Conservation (phyloP, 2,329 filamentous ascomycete species). For the Domatiomyces globalis region DNA sequence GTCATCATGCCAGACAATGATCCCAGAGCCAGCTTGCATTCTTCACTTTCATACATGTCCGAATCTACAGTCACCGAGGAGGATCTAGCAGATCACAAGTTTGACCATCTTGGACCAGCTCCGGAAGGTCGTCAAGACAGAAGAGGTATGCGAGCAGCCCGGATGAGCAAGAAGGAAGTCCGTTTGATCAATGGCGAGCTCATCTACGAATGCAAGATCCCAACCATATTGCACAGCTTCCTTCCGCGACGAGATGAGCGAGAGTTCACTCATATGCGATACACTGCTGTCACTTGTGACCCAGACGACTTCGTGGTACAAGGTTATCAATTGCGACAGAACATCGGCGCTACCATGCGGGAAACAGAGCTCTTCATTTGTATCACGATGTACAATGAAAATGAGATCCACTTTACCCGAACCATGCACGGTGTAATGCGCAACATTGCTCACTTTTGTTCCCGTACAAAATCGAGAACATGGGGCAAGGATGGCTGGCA, state of each 20-base stretch:
- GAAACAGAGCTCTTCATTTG: slow-evolving; percentile 96
- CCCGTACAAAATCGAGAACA: slow-evolving; percentile 75
- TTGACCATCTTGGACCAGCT: slow-evolving; percentile 69
- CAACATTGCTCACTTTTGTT: slow-evolving; percentile 94
- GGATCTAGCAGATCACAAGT: slow-evolving; percentile 39
- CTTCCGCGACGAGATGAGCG: slow-evolving; percentile 80
- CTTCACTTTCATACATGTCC: slow-evolving; percentile 49
- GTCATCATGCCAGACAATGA: slow-evolving; percentile 39
- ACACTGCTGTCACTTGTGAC: slow-evolving; percentile 95
- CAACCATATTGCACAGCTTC: slow-evolving; percentile 95
- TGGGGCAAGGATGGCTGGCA: slow-evolving; percentile 98
- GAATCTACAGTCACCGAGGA: slow-evolving; percentile 44
- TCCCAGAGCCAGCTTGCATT: slow-evolving; percentile 43
- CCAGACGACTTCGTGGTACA: slow-evolving; percentile 81
- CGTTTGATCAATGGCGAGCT: slow-evolving; percentile 94
- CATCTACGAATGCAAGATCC: slow-evolving; percentile 96
- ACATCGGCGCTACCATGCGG: slow-evolving; percentile 65
- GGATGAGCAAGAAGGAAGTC: slow-evolving; percentile 88
- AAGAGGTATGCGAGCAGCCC: slow-evolving; percentile 69
- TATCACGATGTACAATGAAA: slow-evolving; percentile 98
- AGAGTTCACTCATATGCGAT: slow-evolving; percentile 98
- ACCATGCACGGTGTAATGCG: slow-evolving; percentile 99
- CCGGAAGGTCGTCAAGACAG: slow-evolving; percentile 77
- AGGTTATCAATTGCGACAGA: slow-evolving; percentile 86
- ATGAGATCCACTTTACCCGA: slow-evolving; percentile 88